These are phyloP conservation scores for Psophocarpus tetragonolobus DNA, from an alignment of 306 rosid species.

Conservation along the genomic window DNA sequence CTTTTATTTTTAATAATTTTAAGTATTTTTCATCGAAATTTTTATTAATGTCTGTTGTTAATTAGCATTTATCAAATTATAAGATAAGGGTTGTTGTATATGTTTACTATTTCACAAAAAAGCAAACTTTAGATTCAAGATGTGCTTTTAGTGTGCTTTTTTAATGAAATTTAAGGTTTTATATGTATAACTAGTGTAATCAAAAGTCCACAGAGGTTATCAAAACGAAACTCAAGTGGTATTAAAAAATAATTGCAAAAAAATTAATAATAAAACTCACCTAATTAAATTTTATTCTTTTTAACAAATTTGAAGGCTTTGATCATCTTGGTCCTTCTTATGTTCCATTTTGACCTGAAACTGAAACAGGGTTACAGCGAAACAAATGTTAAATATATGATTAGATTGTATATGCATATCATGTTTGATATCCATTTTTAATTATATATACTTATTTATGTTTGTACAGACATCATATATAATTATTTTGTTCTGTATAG, in stretches of 20 bases:
- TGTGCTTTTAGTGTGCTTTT: too few species aligned
- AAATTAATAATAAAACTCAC: background rate
- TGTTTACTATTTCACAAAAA: background rate
- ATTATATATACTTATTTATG: background rate
- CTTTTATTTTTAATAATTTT: background rate
- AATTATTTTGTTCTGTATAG: background rate
- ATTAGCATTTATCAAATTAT: background rate
- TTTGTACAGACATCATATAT: background rate
- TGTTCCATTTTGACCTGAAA: background rate
- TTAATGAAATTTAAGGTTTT: background rate
- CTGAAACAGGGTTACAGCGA: background rate
- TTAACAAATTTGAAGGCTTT: background rate
- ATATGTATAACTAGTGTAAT: background rate
- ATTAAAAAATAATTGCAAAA: background rate
- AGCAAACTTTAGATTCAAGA: background rate
- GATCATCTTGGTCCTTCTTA: background rate
- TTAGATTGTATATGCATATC: background rate
- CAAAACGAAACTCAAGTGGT: background rate
- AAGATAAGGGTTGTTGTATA: background rate
- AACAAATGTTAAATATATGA: slow-evolving; percentile 4
- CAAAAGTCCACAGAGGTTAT: background rate
- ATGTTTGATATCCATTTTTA: too few species aligned
- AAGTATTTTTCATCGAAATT: background rate
- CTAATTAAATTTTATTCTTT: background rate
- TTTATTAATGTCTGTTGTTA: background rate